Conservation (phyloP, 1,139 yeast species). For the Geotrichum cucujoidarum region DNA sequence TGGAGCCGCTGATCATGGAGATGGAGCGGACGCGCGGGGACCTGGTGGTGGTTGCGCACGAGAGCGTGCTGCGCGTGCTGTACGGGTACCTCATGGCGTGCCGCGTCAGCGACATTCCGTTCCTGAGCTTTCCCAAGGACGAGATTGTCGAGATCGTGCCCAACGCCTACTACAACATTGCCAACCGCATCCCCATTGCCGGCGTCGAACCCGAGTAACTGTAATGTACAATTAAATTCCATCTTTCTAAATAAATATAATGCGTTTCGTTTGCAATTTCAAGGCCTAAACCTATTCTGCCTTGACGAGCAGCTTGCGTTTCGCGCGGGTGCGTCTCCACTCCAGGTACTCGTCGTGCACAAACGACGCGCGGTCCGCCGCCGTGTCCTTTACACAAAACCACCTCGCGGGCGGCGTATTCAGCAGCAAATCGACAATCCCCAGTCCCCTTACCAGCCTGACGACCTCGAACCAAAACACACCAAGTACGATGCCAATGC, state of each 20-base stretch:
- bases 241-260: too few relatives aligned
- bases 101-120: conserved; percentile 79
- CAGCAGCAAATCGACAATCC: conserved; percentile 28
- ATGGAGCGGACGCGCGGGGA: conserved; percentile 90
- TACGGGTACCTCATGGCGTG: conserved; percentile 95
- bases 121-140: conserved; percentile 66
- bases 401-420: conserved; percentile 17
- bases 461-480: conserved; percentile 52
- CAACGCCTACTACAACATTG: conserved; percentile 78
- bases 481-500: conserved; percentile 60
- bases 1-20: conserved; percentile 88
- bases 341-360: conserved; percentile 35
- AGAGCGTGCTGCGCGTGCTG: conserved; percentile 77
- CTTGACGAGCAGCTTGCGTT: conserved; percentile 31
- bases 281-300: too few relatives aligned
- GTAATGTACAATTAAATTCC: too few relatives aligned
- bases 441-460: conserved; percentile 40
- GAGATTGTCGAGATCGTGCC: conserved; percentile 84
- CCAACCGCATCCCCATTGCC: conserved; percentile 48
- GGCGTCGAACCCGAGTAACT: conserved; percentile 25
- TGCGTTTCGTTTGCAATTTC: too few relatives aligned
- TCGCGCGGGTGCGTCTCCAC: conserved; percentile 27
- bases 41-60: conserved; percentile 87
- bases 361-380: conserved; percentile 33
- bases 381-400: conserved; percentile 38